Evolutionary conservation across 345 rosid species (phyloP).

Genomic region (Pelargonium nanum): DNA sequence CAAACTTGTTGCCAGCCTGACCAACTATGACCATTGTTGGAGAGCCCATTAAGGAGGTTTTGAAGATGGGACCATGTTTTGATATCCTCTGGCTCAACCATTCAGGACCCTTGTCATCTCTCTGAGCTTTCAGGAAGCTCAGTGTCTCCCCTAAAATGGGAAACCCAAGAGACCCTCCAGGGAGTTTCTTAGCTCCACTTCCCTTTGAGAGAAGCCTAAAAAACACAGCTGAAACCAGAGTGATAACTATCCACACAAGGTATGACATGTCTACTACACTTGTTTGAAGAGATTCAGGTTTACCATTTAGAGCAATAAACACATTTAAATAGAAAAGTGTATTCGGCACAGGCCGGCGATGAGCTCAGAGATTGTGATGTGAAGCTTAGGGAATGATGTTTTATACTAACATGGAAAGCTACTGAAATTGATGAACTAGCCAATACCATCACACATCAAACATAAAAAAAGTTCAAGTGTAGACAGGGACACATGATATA

Average conservation of each 20-base stretch:
- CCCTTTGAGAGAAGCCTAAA: not conserved
- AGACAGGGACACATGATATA: not conserved
- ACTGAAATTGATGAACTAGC: not conserved
- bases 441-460: not conserved
- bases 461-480: not conserved
- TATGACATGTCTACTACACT: not conserved
- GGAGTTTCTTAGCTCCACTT: not conserved
- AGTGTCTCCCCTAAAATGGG: conserved; percentile 7
- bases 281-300: not conserved
- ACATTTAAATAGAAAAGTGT: no score
- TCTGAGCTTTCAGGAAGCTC: conserved; percentile 6
- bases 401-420: not conserved
- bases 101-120: conserved; percentile 2
- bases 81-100: conserved; percentile 9
- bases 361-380: not conserved
- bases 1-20: conserved; percentile 8
- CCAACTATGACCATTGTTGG: conserved; percentile 6
- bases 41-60: conserved; percentile 9
- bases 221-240: conserved; percentile 1
- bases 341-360: not conserved
- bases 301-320: no score
- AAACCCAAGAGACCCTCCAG: conserved; percentile 4
- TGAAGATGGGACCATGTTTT: conserved; percentile 2
- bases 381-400: not conserved
- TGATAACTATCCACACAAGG: not conserved